A percentile compares a stretch with the other conserved stretches of the same genome.
These are phyloP conservation scores for Pleurotus tuoliensis DNA, from an alignment of 768 basidiomycete genomes.

Conservation along the genomic window DNA sequence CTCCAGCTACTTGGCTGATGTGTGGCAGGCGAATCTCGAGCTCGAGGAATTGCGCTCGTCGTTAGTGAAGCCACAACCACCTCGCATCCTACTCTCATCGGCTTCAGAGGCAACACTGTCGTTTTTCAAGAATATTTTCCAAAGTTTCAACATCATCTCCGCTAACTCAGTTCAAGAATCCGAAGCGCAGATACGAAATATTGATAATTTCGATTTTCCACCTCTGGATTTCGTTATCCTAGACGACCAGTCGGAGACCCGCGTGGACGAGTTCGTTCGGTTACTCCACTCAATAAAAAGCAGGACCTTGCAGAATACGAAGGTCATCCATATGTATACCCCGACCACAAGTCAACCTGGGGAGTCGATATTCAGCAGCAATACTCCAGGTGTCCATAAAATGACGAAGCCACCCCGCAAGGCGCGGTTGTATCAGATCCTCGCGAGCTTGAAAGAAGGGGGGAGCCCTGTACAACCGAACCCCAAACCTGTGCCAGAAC, in stretches of 20 bases:
- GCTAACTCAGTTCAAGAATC: slow-evolving; percentile 43
- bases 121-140: slow-evolving; percentile 54
- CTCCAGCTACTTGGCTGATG: slow-evolving; percentile 2
- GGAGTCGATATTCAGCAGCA: slow-evolving; percentile 46
- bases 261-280: slow-evolving; percentile 53
- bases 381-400: slow-evolving; percentile 52
- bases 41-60: slow-evolving; percentile 42
- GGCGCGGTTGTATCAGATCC: slow-evolving; percentile 53
- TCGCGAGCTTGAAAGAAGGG: slow-evolving; percentile 53
- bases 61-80: slow-evolving; percentile 43
- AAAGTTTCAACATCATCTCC: slow-evolving; percentile 45
- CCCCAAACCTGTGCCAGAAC: slow-evolving; percentile 41
- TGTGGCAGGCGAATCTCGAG: slow-evolving; percentile 39
- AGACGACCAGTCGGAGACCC: slow-evolving; percentile 61
- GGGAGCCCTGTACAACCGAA: slow-evolving; percentile 31
- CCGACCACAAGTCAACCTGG: slow-evolving; percentile 60
- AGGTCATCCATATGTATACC: slow-evolving; percentile 69
- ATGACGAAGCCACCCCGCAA: slow-evolving; percentile 72
- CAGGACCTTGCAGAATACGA: slow-evolving; percentile 45
- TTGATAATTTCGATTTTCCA: slow-evolving; percentile 20
- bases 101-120: slow-evolving; percentile 52
- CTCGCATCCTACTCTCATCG: slow-evolving; percentile 54
- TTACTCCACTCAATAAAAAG: slow-evolving; percentile 38
- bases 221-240: slow-evolving; percentile 62
- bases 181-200: slow-evolving; percentile 33